Evolutionary conservation across 176 grass and related monocot genomes (phyloP), one percentile per base, ranked within the genome.

Genomic region (Bothriochloa decipiens): DNA sequence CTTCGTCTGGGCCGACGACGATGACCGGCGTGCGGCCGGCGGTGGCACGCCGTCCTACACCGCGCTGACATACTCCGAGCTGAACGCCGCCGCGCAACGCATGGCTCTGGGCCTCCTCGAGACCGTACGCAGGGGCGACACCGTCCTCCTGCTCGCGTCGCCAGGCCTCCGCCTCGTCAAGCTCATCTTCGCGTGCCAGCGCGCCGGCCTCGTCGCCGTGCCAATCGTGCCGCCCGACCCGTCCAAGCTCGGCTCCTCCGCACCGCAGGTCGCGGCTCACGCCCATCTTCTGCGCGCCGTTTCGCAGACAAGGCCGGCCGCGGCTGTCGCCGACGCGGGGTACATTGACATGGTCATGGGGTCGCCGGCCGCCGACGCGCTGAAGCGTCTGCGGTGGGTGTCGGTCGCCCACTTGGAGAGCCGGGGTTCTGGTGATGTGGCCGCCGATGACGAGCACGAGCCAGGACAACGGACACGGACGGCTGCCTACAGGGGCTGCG

Each of bases 161-260:
- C 90, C 74, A 3, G 83, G 86, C 18, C 75, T 92, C 18, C 74
- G 63, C 47, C 90, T 92, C 14, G 79, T 89, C 11, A 60, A 76
- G 80, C 62, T 89, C 52, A 64, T 92, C 62, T 92, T 92, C 68
- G 86, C 90, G 39, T 89, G 86, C 60, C 90, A 89, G 45, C 86
- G 86, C 8, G 86, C 86, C 3, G 79, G 90, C 15, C 79, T 92
- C 47, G 39, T 70, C 46, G 86, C 83, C 3, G 83, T 92, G 23
- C 86, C 90, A 11, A 20, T 92, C 63, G 27, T 86, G 0, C 90
- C 90, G 10, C 90, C 90, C 20, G 78, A 91, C 16, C 41, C 74
- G 40, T 74, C 47, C 25, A 29, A 36, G 67, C 23, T 63, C 55
- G 63, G 72, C 65, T 27, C 66, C 17, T 8, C 63, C 23, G 63